These are phyloP conservation scores for Solanum pennellii DNA, from an alignment of 257 asterid species.

Conservation along the genomic window DNA sequence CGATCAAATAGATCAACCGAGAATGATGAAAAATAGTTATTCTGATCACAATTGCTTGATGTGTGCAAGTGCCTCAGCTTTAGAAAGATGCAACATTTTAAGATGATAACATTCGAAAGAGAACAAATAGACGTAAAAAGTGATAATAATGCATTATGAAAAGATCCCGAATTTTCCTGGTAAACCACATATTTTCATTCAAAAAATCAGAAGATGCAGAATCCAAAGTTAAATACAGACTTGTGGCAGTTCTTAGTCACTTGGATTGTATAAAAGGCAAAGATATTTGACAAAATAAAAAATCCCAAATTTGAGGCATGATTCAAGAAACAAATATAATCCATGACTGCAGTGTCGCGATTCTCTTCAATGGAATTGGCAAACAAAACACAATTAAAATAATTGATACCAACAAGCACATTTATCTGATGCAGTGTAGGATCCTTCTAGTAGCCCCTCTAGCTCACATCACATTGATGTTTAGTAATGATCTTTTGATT, in stretches of 20 bases:
- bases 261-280: neutral
- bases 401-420: neutral
- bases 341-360: neutral
- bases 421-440: neutral
- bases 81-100: neutral
- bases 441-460: neutral
- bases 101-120: neutral
- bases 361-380: neutral
- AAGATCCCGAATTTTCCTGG: neutral
- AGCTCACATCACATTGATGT: neutral
- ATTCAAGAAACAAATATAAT: neutral
- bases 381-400: neutral
- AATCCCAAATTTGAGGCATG: neutral
- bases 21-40: neutral
- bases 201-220: neutral
- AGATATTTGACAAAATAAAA: neutral
- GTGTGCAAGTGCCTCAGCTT: neutral
- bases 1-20: neutral
- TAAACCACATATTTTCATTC: neutral
- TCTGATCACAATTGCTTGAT: neutral
- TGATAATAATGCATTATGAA: neutral
- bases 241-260: neutral
- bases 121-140: neutral
- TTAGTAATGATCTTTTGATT: neutral
- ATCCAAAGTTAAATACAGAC: neutral